Percentiles rank a stretch among this genome's conserved stretches.
Conservation (phyloP, 2,329 filamentous ascomycete species). For the Monilinia fructicola region DNA sequence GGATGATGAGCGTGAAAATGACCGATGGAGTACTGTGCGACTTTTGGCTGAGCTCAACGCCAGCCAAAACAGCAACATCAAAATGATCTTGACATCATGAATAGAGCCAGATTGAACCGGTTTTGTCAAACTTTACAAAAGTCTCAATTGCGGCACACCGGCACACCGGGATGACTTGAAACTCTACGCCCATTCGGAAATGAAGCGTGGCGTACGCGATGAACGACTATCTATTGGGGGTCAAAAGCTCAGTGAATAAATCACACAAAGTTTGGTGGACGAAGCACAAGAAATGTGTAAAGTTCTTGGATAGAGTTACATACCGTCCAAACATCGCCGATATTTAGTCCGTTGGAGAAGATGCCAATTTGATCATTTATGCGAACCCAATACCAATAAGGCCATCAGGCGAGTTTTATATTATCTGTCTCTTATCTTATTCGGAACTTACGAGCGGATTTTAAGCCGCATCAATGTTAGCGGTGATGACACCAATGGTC, state of each 20-base stretch:
- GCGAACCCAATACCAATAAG: constrained; percentile 28
- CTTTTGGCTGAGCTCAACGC: constrained; percentile 22
- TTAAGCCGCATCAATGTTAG: constrained; percentile 35
- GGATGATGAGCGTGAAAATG: constrained; percentile 15
- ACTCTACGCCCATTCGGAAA: constrained; percentile 27
- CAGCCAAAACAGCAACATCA: constrained; percentile 21
- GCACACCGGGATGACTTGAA: constrained; percentile 27
- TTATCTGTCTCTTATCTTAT: constrained; percentile 30
- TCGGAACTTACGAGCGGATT: constrained; percentile 37
- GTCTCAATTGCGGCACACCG: constrained; percentile 26
- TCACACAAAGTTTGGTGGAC: constrained; percentile 23
- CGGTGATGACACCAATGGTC: constrained; percentile 24
- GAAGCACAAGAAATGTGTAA: constrained; percentile 29
- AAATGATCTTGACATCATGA: constrained; percentile 24
- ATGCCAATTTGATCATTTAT: constrained; percentile 29
- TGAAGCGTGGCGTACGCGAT: constrained; percentile 23
- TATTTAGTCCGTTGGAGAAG: constrained; percentile 27
- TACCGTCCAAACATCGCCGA: no score
- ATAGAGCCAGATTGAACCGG: constrained; percentile 24
- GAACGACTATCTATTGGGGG: neutral
- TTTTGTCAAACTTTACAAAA: constrained; percentile 19
- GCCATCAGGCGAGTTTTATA: constrained; percentile 26
- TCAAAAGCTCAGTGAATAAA: constrained; percentile 25
- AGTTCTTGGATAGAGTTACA: neutral
- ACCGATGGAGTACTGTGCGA: constrained; percentile 6